Base-by-base conservation (phyloP, 345 rosid genomes). In the Eucalyptus sp. region DNA sequence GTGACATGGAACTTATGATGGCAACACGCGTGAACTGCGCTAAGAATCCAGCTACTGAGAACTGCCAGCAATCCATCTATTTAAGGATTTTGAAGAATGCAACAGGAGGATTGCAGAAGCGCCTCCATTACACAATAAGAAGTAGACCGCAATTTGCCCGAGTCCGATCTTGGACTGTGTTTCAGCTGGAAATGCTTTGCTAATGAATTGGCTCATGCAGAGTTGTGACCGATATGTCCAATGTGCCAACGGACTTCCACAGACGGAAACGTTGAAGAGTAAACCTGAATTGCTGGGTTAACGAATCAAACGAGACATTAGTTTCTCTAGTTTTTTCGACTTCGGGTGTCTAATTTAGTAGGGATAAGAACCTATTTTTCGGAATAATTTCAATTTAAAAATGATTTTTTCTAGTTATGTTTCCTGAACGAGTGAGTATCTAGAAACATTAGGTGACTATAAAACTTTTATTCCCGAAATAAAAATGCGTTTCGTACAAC, bases 401-500 rank as follows among this genome's bases (percentile, higher is more conserved):
- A 50, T 6, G 0, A 5, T 50, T 50, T 50, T 46, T 50, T 50
- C 7, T 15, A 15, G 7, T 50, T 50, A 15, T 50, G 52, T 50
- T 50, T 50, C 52, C 0, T 2, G 18, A 50, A 50, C 1, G 18
- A 50, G 52, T 50, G 17, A 50, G 52, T 15, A 50, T 50, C 0
- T 15, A 0, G 7, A 50, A 50, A 50, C 1, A 0, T 50, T 50
- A 15, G 18, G 1, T 50, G 18, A 50, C 7, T 50, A 2, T 50
- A 50, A 15, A 50, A 50, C 0, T 50, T 50, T 15, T 50, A 50
- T 50, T 50, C 7, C 1, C 7, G 3, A 1, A 50, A 15, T 50
- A 50, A 15, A 50, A 15, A 15, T 50, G 0, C 6, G 1, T 50
- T 50, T 50, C 0, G 18, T 15, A 50, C 0, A 7, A 50, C 0